A percentile compares a stretch with the other conserved stretches of the same genome.
phyloP scores from a whole-genome alignment of 768 basidiomycete genomes.

The Tricholoma terreum region DNA sequence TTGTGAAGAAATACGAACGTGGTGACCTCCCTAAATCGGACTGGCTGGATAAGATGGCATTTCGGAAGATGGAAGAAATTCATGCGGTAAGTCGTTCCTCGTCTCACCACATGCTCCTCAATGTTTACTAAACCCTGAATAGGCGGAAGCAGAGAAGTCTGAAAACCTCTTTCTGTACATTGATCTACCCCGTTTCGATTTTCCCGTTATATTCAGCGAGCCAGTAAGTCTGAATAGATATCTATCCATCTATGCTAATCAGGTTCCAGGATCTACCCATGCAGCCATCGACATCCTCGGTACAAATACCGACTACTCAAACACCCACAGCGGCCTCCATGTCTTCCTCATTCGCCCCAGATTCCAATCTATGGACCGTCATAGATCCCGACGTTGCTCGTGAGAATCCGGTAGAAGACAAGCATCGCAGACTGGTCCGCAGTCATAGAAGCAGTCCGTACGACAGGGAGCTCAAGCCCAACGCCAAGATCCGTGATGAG shows the following conservation, averaged over 20 bases:
- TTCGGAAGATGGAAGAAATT: constrained; percentile 92
- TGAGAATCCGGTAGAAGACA: constrained; percentile 97
- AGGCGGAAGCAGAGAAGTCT: constrained; percentile 91
- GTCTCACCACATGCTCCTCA: background rate
- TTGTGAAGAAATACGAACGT: constrained; percentile 94
- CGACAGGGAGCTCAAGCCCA: constrained; percentile 94
- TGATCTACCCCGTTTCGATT: constrained; percentile 94
- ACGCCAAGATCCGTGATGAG: constrained; percentile 92
- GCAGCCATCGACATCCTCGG: constrained; percentile 36
- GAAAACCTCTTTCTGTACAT: constrained; percentile 95
- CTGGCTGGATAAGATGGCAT: constrained; percentile 92
- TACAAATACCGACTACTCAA: constrained; percentile 40
- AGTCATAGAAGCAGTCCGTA: constrained; percentile 95
- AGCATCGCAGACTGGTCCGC: constrained; percentile 89
- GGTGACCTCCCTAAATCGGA: constrained; percentile 93
- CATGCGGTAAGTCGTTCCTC: constrained; percentile 65
- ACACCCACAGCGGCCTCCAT: constrained; percentile 43
- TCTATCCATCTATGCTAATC: background rate
- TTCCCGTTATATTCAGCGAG: constrained; percentile 94
- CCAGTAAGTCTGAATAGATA: constrained; percentile 46
- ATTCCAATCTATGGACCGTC: constrained; percentile 80
- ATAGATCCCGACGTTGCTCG: constrained; percentile 87
- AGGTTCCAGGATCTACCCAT: constrained; percentile 38
- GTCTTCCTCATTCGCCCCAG: constrained; percentile 51
- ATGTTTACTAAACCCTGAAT: background rate